Percentiles rank a stretch among this genome's conserved stretches.
phyloP scores from a whole-genome alignment of 192 early-diverging fungal genomes.

The Coemansia sp. region DNA sequence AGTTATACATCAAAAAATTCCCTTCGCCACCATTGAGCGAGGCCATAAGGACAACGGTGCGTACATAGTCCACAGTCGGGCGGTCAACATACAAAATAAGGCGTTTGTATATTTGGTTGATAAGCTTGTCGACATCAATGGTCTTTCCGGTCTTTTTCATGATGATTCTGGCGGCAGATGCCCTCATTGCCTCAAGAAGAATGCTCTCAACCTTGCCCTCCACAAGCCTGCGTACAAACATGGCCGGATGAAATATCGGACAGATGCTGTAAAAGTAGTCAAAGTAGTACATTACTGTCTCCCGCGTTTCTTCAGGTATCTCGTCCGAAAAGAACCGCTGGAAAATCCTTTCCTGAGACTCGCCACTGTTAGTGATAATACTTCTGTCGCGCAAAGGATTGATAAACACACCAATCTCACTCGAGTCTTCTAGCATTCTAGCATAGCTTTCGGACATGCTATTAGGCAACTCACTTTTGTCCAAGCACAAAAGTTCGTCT shows the following conservation, averaged over 20 bases:
- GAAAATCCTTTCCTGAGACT: conserved; percentile 18
- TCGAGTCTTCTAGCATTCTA: background rate
- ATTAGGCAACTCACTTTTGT: background rate
- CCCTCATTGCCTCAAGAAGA: conserved; percentile 27
- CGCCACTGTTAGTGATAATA: background rate
- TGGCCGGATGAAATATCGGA: conserved; percentile 39
- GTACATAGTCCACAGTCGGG: conserved; percentile 28
- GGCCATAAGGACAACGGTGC: conserved; percentile 29
- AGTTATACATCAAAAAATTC: conserved; percentile 20
- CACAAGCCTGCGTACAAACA: conserved; percentile 32
- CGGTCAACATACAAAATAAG: conserved; percentile 6
- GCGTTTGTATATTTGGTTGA: conserved; percentile 16
- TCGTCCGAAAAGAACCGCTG: conserved; percentile 46
- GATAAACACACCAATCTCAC: background rate
- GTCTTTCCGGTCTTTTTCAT: conserved; percentile 5
- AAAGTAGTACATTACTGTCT: conserved; percentile 28
- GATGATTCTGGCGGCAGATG: conserved; percentile 21
- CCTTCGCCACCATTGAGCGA: conserved; percentile 12
- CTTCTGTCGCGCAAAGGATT: background rate
- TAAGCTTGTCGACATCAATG: conserved; percentile 14
- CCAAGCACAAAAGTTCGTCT: background rate
- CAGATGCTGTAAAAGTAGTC: conserved; percentile 35
- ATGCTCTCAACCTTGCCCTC: conserved; percentile 16
- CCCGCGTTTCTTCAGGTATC: conserved; percentile 33
- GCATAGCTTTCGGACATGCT: background rate